Conservation (phyloP, 2,329 filamentous ascomycete species). For the Penicillium sp. region DNA sequence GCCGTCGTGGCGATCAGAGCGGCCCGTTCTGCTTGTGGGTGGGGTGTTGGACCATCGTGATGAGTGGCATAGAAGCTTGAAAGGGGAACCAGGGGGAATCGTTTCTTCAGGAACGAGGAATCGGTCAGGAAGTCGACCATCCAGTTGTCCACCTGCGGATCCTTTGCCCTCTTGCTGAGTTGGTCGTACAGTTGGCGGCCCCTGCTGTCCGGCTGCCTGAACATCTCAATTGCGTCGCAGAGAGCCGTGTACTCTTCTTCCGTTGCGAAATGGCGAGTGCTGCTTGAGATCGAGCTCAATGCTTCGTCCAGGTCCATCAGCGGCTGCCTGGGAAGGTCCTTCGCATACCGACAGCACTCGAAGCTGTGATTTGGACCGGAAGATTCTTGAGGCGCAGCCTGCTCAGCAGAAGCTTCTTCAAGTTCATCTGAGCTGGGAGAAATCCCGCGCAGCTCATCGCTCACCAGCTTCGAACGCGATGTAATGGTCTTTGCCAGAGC, state of each 20-base stretch:
- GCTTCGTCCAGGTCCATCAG: constrained; percentile 2
- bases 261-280: constrained; percentile 1
- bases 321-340: constrained; percentile 3
- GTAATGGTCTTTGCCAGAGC: constrained; percentile 1
- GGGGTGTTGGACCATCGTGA: not conserved
- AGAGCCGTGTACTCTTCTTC: constrained; percentile 1
- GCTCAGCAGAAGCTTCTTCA: not conserved
- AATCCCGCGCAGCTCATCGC: not conserved
- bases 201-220: not conserved
- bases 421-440: not conserved
- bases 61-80: constrained; percentile 2
- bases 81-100: not conserved
- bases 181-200: not conserved
- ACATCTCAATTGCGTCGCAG: not conserved
- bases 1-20: constrained; percentile 1
- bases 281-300: not conserved
- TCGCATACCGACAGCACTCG: constrained; percentile 3
- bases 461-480: not conserved
- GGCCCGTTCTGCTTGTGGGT: not conserved
- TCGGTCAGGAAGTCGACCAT: constrained; percentile 3
- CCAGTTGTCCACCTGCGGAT: constrained; percentile 4
- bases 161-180: not conserved
- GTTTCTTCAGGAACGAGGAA: not conserved
- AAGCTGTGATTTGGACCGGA: not conserved
- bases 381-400: not conserved